phyloP scores from a whole-genome alignment of 441 rosid species.

The Adansonia rubrostipa region DNA sequence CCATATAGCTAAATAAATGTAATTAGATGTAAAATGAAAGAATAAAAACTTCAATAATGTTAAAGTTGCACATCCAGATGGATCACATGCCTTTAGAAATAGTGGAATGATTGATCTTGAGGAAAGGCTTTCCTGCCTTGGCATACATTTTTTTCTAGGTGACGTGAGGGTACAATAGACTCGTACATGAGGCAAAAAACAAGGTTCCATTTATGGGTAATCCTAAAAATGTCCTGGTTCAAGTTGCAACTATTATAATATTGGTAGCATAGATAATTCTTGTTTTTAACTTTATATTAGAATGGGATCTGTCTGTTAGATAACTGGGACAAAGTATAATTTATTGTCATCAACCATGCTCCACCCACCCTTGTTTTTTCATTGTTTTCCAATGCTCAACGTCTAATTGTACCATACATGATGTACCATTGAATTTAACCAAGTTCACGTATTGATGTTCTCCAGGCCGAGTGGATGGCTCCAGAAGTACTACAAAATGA shows the following conservation, averaged over 20 bases:
- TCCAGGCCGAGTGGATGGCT: conserved; percentile 99
- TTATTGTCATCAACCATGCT: conserved; percentile 2
- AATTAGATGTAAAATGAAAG: conserved; percentile 6
- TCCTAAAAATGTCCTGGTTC: background rate
- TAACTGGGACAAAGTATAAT: conserved; percentile 9
- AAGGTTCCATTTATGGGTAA: conserved; percentile 9
- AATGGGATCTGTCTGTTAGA: background rate
- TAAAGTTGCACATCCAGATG: background rate
- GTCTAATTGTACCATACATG: conserved; percentile 6
- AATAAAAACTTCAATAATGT: background rate
- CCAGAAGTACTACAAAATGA: conserved; percentile 98
- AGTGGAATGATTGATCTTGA: background rate
- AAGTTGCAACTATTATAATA: background rate
- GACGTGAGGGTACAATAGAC: background rate
- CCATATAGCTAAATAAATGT: background rate
- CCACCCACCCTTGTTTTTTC: background rate
- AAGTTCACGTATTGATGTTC: conserved; percentile 26
- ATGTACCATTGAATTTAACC: conserved; percentile 4
- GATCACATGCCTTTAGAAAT: background rate
- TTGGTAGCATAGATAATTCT: background rate
- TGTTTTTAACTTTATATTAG: background rate
- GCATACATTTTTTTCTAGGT: background rate
- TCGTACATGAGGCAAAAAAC: background rate
- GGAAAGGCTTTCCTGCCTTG: background rate
- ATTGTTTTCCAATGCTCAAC: conserved; percentile 29